These are phyloP conservation scores for Schoenoplectus triqueter DNA, from an alignment of 202 grass and related monocot species.

Conservation along the genomic window DNA sequence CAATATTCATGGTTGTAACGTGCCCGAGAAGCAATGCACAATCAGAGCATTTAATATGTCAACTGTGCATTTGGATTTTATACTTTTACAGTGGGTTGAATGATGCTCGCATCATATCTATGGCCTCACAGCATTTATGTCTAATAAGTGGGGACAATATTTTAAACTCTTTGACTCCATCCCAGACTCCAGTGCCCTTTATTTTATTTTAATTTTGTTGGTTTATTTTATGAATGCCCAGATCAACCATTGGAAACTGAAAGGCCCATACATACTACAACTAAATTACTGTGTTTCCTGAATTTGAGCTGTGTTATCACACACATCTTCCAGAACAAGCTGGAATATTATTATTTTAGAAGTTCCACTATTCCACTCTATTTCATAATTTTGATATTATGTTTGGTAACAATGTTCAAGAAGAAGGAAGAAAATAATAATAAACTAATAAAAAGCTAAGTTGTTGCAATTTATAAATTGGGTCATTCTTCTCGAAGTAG, in stretches of 20 bases:
- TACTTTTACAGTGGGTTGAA: slow-evolving; percentile 8
- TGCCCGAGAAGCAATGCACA: slow-evolving; percentile 38
- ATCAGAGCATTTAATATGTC: slow-evolving; percentile 42
- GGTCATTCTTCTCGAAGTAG: no score
- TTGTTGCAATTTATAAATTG: no score
- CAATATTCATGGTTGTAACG: slow-evolving; percentile 34
- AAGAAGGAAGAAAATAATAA: no score
- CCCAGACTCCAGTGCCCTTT: no score
- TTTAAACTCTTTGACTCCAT: no score
- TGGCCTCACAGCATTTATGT: slow-evolving; percentile 23
- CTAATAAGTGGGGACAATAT: background rate
- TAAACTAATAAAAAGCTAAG: no score
- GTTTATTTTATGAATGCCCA: slow-evolving; percentile 16
- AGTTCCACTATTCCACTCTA: no score
- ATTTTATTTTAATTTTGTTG: background rate
- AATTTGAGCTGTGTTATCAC: no score
- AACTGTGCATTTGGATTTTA: slow-evolving; percentile 11
- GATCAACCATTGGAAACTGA: background rate
- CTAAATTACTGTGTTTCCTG: background rate
- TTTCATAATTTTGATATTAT: no score
- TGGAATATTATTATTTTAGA: no score
- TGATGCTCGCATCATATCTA: background rate
- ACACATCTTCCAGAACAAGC: no score
- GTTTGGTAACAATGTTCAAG: no score
- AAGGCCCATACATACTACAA: slow-evolving; percentile 4